Conservation (phyloP, 139 green algal genomes). For the Chlorokybus atmophyticus region DNA sequence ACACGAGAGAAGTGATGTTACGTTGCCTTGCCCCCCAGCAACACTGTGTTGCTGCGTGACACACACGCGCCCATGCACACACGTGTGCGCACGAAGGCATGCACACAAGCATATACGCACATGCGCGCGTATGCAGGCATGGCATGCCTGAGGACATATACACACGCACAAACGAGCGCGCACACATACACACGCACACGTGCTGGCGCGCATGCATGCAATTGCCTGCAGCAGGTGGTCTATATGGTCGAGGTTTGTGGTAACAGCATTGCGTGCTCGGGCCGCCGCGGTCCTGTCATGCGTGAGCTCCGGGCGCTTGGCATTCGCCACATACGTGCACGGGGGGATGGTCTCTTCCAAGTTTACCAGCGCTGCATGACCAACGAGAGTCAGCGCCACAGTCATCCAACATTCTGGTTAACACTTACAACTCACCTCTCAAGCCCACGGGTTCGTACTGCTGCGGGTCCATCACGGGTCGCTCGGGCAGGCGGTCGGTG, state of each 20-base stretch:
- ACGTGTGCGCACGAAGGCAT: background rate
- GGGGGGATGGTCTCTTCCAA: too few species aligned
- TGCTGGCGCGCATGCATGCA: too few species aligned
- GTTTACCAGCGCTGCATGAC: too few species aligned
- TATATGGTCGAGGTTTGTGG: constrained; percentile 44
- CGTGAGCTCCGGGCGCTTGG: too few species aligned
- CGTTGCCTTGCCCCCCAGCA: background rate
- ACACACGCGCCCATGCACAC: background rate
- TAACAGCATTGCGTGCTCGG: too few species aligned
- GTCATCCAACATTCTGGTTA: too few species aligned
- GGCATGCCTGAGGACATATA: background rate
- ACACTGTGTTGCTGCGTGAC: background rate
- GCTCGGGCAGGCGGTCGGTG: constrained; percentile 32
- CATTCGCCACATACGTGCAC: too few species aligned
- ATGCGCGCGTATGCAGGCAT: background rate
- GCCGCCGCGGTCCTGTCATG: too few species aligned
- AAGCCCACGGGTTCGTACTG: constrained; percentile 31
- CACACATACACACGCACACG: background rate
- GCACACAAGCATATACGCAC: background rate
- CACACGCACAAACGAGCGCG: background rate
- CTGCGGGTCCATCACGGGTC: constrained; percentile 44
- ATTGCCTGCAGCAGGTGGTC: constrained; percentile 25
- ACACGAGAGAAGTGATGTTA: background rate
- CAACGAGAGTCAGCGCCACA: too few species aligned
- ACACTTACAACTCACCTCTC: background rate